Conservation (phyloP, 257 asterid genomes). For the Solanum okadae region DNA sequence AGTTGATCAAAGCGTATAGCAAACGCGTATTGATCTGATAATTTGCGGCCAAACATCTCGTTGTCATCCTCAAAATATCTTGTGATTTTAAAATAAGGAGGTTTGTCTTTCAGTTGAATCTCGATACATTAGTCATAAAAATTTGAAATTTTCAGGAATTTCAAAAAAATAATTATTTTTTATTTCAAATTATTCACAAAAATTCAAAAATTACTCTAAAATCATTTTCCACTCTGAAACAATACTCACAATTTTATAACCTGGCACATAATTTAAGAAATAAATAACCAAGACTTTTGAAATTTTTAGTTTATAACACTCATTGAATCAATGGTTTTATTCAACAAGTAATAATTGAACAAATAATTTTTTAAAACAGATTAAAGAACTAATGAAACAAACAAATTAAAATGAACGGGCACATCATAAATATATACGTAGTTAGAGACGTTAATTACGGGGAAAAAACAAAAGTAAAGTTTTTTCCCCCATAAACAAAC, state of each 20-base stretch:
- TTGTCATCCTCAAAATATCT: neutral
- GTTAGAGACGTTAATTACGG: neutral
- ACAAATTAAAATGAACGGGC: too few species aligned
- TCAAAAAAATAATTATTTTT: too few species aligned
- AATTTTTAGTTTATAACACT: neutral
- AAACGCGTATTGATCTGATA: neutral
- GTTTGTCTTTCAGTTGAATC: too few species aligned
- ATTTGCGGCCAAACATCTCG: neutral
- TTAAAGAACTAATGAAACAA: too few species aligned
- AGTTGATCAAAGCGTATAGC: neutral
- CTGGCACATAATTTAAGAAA: too few species aligned
- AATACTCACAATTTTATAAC: neutral
- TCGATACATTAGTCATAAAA: too few species aligned
- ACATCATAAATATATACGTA: neutral
- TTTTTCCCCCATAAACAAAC: neutral
- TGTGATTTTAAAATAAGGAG: neutral
- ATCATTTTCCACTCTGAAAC: too few species aligned
- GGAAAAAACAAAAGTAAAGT: neutral
- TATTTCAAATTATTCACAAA: too few species aligned
- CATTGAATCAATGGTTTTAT: neutral
- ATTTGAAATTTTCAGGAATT: too few species aligned
- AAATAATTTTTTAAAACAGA: too few species aligned
- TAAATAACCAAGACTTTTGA: too few species aligned
- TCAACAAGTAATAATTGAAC: neutral
- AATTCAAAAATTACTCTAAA: too few species aligned